Base-by-base conservation (phyloP, 805 yeast species). In the Starmerella floris region DNA sequence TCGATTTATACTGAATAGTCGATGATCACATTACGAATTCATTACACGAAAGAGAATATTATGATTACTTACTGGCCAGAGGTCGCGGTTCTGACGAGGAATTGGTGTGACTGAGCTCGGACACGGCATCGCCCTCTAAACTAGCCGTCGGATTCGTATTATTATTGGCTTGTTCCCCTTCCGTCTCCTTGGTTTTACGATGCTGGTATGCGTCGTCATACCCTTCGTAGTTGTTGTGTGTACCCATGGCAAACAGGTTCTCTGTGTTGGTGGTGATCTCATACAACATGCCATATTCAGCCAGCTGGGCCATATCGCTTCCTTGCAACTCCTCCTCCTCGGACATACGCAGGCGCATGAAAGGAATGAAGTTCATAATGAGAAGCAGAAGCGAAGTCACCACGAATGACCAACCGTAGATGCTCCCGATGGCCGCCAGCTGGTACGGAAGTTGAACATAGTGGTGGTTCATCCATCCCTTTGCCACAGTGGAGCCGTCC, bases 381-480 rank as follows among this genome's bases (percentile, higher is more conserved):
- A 79, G 62, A 51, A 87, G 67, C 41, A 88, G 68, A 45, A 82
- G 67, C 3, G 80, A 70, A 26, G 96, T 83, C 42, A 85, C 74
- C 15, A 63, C 70, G 58, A 83, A 82, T 4, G 94, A 70, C 94
- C 94, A 88, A 26, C 73, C 73, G 46, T 77, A 75, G 48, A 78
- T 76, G 19, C 94, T 70, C 47, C 72, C 66, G 52, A 78, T 69
- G 39, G 83, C 95, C 32, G 96, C 96, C 54, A 88, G 69, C 69
- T 88, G 96, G 68, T 79, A 84, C 49, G 96, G 95, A 48, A 88
- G 76, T 68, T 88, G 97, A 43, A 66, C 73, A 64, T 72, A 88
- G 70, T 87, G 77, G 59, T 83, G 87, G 71, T 83, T 84, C 56
- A 88, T 65, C 96, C 97, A 88, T 48, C 97, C 96, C 56, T 95